Evolutionary conservation across 371 early-diverging fungal genomes (phyloP), one percentile per base, ranked within the genome.

Genomic region (Basidiobolus heterosporus): DNA sequence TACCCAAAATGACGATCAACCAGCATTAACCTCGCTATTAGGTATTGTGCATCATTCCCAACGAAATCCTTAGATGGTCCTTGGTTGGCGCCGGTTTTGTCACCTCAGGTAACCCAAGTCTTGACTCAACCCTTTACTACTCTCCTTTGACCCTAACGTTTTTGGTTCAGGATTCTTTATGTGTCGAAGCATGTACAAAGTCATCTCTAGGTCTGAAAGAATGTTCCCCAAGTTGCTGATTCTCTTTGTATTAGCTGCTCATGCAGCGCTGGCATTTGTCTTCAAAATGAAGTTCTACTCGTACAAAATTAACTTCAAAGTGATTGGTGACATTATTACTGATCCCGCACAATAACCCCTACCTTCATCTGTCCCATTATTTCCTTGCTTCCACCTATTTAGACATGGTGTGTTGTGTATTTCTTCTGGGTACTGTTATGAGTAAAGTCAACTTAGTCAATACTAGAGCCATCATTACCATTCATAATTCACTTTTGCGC

Each of bases 201-300:
- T 80, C 11, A 67, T 80, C 41, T 64, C 71, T 0, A 64, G 75
- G 30, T 59, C 78, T 6, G 72, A 77, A 37, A 69, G 75, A 5
- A 71, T 74, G 50, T 70, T 69, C 1, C 72, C 81, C 18, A 71
- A 74, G 40, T 65, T 82, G n/a, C 69, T 88, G 17, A 51, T 88
- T 37, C 50, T 73, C 36, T 62, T 74, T 44, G 73, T 87, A 40
- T 52, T 87, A 3, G 66, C 52, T 1, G 67, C 76, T 35, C 86
- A 90, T 52, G 79, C 70, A 3, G 62, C 69, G 6, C 68, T 93
- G 46, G 78, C 84, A 9, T 45, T 91, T 41, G 48, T 85, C 9
- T 78, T 93, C 55, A 88, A 90, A 61, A 62, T 85, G 54, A 62
- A 70, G 48, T 93, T 93, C 61, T 93, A 72, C 56, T 68, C 65